Conservation (phyloP, 2,329 filamentous ascomycete species). For the Talaromyces funiculosus region DNA sequence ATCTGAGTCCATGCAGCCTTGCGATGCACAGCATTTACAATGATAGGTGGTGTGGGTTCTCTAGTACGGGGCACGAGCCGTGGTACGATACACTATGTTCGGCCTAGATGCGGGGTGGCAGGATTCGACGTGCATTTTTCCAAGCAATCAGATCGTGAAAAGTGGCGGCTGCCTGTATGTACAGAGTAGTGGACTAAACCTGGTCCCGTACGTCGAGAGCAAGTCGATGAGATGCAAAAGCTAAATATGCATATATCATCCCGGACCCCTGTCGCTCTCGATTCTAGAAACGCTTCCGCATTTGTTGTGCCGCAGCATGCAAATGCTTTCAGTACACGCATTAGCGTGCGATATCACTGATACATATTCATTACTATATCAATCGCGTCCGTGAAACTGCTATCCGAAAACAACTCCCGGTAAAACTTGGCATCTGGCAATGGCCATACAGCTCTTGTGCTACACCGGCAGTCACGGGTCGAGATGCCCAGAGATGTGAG, state of each 20-base stretch:
- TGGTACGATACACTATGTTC: too few species aligned
- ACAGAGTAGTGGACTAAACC: too few species aligned
- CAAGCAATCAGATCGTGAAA: neutral
- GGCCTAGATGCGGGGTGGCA: neutral
- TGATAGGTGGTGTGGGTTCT: neutral
- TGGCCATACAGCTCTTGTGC: neutral
- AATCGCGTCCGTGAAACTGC: neutral
- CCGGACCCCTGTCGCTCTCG: neutral
- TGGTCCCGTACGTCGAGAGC: neutral
- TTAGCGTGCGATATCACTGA: neutral
- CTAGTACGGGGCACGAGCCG: neutral
- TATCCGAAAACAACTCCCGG: neutral
- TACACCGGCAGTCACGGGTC: neutral
- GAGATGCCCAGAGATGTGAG: neutral
- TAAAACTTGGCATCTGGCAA: neutral
- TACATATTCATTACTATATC: neutral
- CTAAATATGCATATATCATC: neutral
- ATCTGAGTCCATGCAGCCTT: constrained; percentile 1
- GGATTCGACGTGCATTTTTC: neutral
- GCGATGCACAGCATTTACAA: neutral
- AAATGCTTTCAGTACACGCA: neutral
- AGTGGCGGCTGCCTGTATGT: neutral
- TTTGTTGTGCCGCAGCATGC: neutral
- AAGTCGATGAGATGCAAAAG: neutral
- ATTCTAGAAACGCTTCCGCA: neutral